phyloP scores from a whole-genome alignment of 225 moss, liverwort and hornwort genomes.

The Polytrichum commune region DNA sequence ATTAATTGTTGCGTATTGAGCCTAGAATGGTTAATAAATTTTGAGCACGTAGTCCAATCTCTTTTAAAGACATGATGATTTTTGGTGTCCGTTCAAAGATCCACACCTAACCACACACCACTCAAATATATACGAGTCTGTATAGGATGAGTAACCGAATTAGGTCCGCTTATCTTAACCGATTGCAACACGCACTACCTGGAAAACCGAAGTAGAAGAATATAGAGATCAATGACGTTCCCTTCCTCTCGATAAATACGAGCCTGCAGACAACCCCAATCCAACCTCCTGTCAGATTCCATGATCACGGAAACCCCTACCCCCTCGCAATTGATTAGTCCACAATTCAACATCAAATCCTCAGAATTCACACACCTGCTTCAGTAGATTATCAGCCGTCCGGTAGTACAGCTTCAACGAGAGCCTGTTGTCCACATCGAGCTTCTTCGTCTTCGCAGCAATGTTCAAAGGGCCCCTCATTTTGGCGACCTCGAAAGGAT shows the following conservation, averaged over 20 bases:
- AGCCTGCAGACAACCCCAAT: constrained; percentile 43
- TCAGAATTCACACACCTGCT: constrained; percentile 43
- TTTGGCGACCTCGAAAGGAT: constrained; percentile 1
- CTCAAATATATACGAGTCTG: no score
- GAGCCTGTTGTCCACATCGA: constrained; percentile 86
- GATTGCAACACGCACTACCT: constrained; percentile 37
- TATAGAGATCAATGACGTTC: constrained; percentile 76
- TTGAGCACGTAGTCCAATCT: no score
- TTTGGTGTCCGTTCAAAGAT: no score
- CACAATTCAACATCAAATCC: background rate
- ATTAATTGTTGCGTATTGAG: no score
- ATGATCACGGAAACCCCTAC: background rate
- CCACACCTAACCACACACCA: no score
- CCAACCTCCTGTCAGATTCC: background rate
- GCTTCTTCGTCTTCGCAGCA: constrained; percentile 68
- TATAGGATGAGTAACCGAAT: no score
- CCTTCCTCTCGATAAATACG: constrained; percentile 79
- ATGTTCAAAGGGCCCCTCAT: constrained; percentile 66
- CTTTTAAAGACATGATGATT: no score
- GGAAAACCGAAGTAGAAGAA: constrained; percentile 82
- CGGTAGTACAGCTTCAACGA: constrained; percentile 84
- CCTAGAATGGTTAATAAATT: no score
- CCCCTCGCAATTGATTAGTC: background rate
- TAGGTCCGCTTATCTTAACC: no score
- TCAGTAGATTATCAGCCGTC: constrained; percentile 89